These are phyloP conservation scores for Gaeumannomyces sp. DNA, from an alignment of 2,329 filamentous ascomycete genomes.

Conservation along the genomic window DNA sequence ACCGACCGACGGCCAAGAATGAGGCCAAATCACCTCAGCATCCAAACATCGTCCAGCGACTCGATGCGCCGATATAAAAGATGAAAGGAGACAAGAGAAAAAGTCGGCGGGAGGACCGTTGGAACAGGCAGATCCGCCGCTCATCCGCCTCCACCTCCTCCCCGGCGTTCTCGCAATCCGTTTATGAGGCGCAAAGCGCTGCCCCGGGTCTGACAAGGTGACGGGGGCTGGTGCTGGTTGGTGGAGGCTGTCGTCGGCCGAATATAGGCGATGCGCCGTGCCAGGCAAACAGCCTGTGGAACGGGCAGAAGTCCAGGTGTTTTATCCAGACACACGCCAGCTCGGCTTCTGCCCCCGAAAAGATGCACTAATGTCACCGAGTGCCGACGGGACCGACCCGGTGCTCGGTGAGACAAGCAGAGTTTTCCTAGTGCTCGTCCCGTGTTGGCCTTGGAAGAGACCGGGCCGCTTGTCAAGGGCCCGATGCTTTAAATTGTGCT, in stretches of 20 bases:
- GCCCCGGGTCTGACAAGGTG: neutral
- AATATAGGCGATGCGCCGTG: neutral
- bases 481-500: neutral
- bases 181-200: neutral
- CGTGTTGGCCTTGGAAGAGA: neutral
- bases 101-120: neutral
- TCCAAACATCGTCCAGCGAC: constrained; percentile 3
- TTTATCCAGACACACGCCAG: neutral
- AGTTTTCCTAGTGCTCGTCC: neutral
- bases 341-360: neutral
- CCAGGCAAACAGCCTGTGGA: neutral
- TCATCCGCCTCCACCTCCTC: neutral
- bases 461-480: neutral
- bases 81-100: neutral
- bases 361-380: neutral
- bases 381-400: neutral
- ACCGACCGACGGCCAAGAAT: neutral
- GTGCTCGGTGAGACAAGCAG: neutral
- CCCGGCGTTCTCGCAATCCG: neutral
- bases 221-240: neutral
- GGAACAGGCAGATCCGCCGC: neutral
- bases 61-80: neutral
- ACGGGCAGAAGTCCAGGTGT: neutral
- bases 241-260: neutral
- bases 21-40: neutral